Percentiles rank a stretch among this genome's conserved stretches.
Conservation (phyloP, 2,329 filamentous ascomycete genomes). For the Curvularia sp. region DNA sequence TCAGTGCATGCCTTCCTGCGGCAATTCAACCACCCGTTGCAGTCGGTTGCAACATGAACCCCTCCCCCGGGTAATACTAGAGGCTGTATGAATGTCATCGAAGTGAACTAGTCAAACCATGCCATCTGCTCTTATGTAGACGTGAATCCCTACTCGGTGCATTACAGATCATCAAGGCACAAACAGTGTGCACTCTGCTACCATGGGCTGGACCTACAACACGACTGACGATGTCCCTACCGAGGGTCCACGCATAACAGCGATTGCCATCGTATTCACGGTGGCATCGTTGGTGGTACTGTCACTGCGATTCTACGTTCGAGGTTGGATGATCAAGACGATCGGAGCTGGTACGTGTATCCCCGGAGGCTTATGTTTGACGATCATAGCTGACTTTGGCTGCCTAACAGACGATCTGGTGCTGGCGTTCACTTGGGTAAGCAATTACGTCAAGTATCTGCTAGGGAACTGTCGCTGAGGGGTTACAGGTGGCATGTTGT, state of each 20-base stretch:
- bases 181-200: not conserved
- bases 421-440: conserved; percentile 22
- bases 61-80: not conserved
- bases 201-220: conserved; percentile 26
- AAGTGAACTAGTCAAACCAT: not conserved
- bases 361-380: not conserved
- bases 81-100: not conserved
- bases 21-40: not conserved
- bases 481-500: conserved; percentile 16
- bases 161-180: not conserved
- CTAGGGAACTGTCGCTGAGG: not conserved
- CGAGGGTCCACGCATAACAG: conserved; percentile 14
- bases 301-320: conserved; percentile 23
- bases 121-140: not conserved
- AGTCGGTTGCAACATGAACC: not conserved
- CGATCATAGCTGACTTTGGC: conserved; percentile 3
- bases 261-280: conserved; percentile 16
- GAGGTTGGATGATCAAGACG: conserved; percentile 21
- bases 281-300: conserved; percentile 13
- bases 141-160: not conserved
- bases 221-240: conserved; percentile 14
- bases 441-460: not conserved
- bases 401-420: conserved; percentile 19
- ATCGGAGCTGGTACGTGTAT: conserved; percentile 21
- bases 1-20: not conserved